Base-by-base conservation (phyloP, 164 flowering plant species). In the Vitis labrusca region DNA sequence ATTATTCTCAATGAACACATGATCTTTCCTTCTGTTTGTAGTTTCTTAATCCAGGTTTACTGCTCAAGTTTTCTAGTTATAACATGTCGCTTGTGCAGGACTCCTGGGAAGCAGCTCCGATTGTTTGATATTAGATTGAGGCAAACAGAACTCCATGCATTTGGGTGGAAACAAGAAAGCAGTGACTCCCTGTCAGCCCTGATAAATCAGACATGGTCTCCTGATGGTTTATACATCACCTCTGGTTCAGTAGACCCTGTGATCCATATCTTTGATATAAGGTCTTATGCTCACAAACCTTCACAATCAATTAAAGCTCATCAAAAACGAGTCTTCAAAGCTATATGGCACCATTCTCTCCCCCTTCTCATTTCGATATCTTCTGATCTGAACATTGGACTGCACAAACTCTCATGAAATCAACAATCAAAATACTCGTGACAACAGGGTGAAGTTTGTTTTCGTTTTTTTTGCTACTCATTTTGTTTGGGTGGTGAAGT, bases 161-260 rank as follows among this genome's bases (percentile, higher is more conserved):
- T 90, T 75, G 98, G 98, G 50, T 93, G 93, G 93, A 90, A 85
- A 71, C 99, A 95, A 83, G 94, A 89, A 71, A 90, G 91, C 81
- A 95, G 97, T 29, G 98, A 90, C 23, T 90, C 97, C 16, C 97
- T 93, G 70, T 93, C 98, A 1, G 97, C 98, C 29, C 80, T 95
- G 73, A 88, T 95, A 82, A 90, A 90, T 56, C 99, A 91, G 77
- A 85, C 97, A 23, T 95, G 99, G 99, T 93, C 98, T 17, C 93
- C 98, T 47, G 93, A 95, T 73, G 97, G 98, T 63, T 69, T 89
- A 32, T 90, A 86, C 79, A 70, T 95, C 49, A 76, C 94, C 3
- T 93, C 98, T 61, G 98, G 98, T 54, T 91, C 97, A 17, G 93
- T 89, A 17, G 99, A 95, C 64, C 99, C 99, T 2, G 76, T 72